Conservation (phyloP, 495 filamentous ascomycete species). For the Neohortaea acidophila region DNA sequence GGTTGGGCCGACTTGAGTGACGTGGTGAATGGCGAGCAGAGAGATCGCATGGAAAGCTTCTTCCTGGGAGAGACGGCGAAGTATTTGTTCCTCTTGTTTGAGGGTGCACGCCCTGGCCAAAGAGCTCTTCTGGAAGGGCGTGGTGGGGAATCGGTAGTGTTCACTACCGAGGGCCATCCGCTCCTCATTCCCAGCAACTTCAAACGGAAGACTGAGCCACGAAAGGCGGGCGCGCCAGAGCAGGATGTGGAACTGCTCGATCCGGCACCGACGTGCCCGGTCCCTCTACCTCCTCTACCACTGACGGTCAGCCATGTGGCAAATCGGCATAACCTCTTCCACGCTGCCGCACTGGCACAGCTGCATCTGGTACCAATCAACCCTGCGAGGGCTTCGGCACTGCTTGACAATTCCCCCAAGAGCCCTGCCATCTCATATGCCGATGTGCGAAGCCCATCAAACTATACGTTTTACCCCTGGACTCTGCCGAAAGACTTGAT, state of each 20-base stretch:
- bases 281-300: constrained; percentile 39
- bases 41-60: constrained; percentile 97
- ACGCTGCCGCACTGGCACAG: constrained; percentile 73
- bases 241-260: too few species aligned
- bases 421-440: constrained; percentile 41
- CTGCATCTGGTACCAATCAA: constrained; percentile 57
- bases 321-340: constrained; percentile 73
- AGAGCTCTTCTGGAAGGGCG: constrained; percentile 23
- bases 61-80: constrained; percentile 93
- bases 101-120: constrained; percentile 74
- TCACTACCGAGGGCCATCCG: constrained; percentile 91
- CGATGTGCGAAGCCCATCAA: constrained; percentile 48
- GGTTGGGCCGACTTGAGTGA: constrained; percentile 95
- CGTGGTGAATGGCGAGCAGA: constrained; percentile 74
- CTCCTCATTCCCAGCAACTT: constrained; percentile 50
- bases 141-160: constrained; percentile 75
- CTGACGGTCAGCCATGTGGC: constrained; percentile 66
- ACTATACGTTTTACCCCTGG: constrained; percentile 86
- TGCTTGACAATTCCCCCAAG: constrained; percentile 32
- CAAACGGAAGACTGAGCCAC: neutral
- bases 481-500: constrained; percentile 63
- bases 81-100: constrained; percentile 84
- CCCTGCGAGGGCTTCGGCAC: constrained; percentile 36
- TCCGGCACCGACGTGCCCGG: constrained; percentile 38
- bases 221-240: too few species aligned